Evolutionary conservation across 208 protist genomes (phyloP).

Genomic region (Tritrichomonas musculus): DNA sequence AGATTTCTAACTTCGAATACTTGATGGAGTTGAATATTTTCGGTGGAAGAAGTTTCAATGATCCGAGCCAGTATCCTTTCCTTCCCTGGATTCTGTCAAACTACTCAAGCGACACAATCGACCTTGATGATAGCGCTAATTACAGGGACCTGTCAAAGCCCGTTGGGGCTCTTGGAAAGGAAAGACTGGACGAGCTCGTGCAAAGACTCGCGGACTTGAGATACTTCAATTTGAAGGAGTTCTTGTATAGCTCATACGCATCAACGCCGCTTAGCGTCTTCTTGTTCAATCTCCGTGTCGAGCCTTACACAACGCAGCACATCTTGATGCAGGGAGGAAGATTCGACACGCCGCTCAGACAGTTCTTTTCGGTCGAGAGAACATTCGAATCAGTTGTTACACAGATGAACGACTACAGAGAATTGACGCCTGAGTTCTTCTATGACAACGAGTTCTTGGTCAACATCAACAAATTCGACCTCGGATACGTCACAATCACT

Average conservation of each 20-base stretch:
- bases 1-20: not conserved
- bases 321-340: not conserved
- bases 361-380: not conserved
- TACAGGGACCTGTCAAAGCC: not conserved
- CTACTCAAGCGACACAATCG: not conserved
- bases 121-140: not conserved
- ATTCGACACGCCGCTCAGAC: not conserved
- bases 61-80: not conserved
- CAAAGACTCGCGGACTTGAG: not conserved
- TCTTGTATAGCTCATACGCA: not conserved
- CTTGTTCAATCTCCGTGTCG: not conserved
- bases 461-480: constrained; percentile 50
- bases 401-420: constrained; percentile 6
- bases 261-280: not conserved
- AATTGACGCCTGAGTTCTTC: constrained; percentile 62
- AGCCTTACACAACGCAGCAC: not conserved
- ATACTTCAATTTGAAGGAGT: not conserved
- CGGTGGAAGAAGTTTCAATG: not conserved
- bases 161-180: not conserved
- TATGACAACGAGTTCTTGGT: constrained; percentile 53
- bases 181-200: not conserved
- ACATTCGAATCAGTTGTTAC: not conserved
- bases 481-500: constrained; percentile 42
- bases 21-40: not conserved
- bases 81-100: not conserved